Evolutionary conservation across 495 filamentous ascomycete species (phyloP), one percentile per base, ranked within the genome.

Genomic region (Neurospora discreta): DNA sequence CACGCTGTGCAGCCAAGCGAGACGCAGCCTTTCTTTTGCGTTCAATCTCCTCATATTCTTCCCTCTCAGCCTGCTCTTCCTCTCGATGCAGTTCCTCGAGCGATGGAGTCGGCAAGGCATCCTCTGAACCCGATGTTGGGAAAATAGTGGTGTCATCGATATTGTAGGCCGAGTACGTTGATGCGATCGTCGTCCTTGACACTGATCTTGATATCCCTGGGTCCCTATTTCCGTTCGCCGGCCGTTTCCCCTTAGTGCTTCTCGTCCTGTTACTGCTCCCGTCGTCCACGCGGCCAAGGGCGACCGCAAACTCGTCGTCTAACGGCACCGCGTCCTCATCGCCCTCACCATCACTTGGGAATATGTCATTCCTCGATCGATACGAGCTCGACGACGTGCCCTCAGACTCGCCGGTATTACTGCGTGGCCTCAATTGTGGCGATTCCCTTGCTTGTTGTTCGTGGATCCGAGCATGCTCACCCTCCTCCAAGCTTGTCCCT

Each of bases 351-450:
- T 97, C 94, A 75, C 95, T 98, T 2, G 93, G 93, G 74, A 97
- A 94, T 26, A 99, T 83, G 80, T 99, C 95, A 0, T 93, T 94
- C 69, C 96, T 86, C n/a, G 94, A 97, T 76, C 95, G 91, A 58
- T 93, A 87, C 4, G 94, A 97, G 73, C 94, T 95, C n/a, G 87
- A 88, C 0, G 52, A 65, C 6, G 94, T 97, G 39, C 90, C 89
- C 5, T 90, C 90, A 9, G 93, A 97, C n/a, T 87, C 89, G 16
- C 88, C 87, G 3, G 95, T 98, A 8, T 85, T 90, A 78, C 94
- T 97, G 68, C 96, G 86, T 74, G 89, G 85, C 80, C 91, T 84
- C 72, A 81, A 83, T 78, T 89, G 87, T 11, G 74, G 76, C 68
- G 76, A 76, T 71, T 75, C 73, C 42, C 73, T 77, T 23, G 74